Evolutionary conservation across 78 protist genomes (phyloP).

Genomic region (Dictyostelium intermedium): DNA sequence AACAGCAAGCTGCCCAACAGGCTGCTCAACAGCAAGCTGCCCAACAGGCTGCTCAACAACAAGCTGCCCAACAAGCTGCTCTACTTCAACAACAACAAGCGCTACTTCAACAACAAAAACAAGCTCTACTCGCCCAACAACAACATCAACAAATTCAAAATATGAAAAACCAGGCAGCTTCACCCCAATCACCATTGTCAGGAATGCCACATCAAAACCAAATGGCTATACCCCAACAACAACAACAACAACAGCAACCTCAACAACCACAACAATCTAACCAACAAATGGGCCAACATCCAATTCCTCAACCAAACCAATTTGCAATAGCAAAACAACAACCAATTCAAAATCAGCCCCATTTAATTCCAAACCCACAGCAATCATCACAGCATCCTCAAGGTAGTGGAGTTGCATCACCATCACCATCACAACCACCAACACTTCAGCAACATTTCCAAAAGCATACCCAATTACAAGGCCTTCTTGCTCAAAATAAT

Average conservation of each 20-base stretch:
- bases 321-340: background rate
- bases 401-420: background rate
- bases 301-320: background rate
- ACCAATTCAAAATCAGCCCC: background rate
- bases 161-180: slow-evolving; percentile 4
- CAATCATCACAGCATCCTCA: background rate
- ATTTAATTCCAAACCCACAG: background rate
- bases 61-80: background rate
- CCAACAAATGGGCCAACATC: background rate
- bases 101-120: no score
- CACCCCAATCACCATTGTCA: background rate
- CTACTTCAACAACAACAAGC: background rate
- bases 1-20: background rate
- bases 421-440: background rate
- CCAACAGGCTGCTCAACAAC: background rate
- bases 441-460: background rate
- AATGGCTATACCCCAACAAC: background rate
- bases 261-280: background rate
- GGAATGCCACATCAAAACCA: background rate
- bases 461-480: background rate
- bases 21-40: background rate
- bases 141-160: background rate
- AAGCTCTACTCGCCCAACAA: background rate
- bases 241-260: background rate
- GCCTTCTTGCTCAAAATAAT: background rate